These are phyloP conservation scores for Kwoniella sp. DNA, from an alignment of 768 basidiomycete genomes.

Conservation along the genomic window DNA sequence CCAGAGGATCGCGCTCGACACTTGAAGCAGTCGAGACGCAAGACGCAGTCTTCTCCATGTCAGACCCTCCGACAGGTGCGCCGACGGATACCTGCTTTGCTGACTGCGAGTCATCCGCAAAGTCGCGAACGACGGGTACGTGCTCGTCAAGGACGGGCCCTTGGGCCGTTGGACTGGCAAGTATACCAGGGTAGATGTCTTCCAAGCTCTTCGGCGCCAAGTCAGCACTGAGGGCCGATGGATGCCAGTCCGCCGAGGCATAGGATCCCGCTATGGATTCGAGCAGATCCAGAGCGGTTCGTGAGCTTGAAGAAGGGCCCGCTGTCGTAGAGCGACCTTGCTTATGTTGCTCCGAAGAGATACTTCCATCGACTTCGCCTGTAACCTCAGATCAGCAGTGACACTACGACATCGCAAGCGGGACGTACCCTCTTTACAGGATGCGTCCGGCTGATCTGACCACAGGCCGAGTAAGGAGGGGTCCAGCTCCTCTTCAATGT, in stretches of 20 bases:
- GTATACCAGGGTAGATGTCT: too few species aligned
- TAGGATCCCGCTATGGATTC: conserved; percentile 7
- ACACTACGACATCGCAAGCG: too few species aligned
- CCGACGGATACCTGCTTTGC: neutral
- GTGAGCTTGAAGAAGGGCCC: neutral
- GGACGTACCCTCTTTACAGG: too few species aligned
- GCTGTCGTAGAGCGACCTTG: neutral
- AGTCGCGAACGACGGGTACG: conserved; percentile 3
- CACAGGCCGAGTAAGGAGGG: conserved; percentile 13
- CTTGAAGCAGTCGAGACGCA: neutral
- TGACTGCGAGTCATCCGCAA: neutral
- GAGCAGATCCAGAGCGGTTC: conserved; percentile 10
- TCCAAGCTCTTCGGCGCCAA: too few species aligned
- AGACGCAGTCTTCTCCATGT: conserved; percentile 1
- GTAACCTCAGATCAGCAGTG: too few species aligned
- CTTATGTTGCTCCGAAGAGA: too few species aligned
- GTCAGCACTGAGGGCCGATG: too few species aligned
- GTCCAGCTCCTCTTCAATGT: conserved; percentile 19
- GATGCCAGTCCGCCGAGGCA: conserved; percentile 4
- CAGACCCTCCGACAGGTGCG: neutral
- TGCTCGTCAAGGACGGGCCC: neutral
- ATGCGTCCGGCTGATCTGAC: too few species aligned
- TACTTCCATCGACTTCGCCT: too few species aligned
- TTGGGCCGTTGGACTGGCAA: too few species aligned
- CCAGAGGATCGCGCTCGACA: neutral